Evolutionary conservation across 2,329 filamentous ascomycete genomes (phyloP), one percentile per base, ranked within the genome.

Genomic region (Pestalotiopsis sp.): DNA sequence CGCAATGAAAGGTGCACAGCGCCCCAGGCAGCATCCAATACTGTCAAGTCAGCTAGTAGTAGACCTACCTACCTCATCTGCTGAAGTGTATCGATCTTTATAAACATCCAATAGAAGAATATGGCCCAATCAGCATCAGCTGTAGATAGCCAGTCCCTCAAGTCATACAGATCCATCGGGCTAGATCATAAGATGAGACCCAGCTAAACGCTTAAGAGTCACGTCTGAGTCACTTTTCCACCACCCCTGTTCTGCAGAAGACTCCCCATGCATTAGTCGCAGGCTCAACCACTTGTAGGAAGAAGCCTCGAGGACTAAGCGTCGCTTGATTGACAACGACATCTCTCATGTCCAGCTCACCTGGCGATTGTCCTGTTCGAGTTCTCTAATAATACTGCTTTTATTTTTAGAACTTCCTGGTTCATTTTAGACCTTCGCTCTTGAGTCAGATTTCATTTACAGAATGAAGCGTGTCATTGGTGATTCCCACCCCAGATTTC

Each of bases 401-500:
- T 63, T 41, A 63, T 62, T 52, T 52, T 63, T 52, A 64, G 45
- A 36, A 58, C 31, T 38, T 60, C 57, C 65, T 62, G 52, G 49
- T 52, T 64, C 55, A 62, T 45, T 41, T 36, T 52, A 39, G 45
- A n/a, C 13, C 41, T 12, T 52, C 55, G 38, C 64, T 74, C 72
- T 73, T 66, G 65, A 70, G 72, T 65, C 64, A 72, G 71, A 63
- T 3, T 70, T 62, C 68, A 68, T 73, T 71, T 71, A 62, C 60
- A 62, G 36, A 62, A 23, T 25, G 60, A 62, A 41, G n/a, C 60
- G 36, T 62, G 36, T 1, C 14, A 62, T 74, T 73, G 69, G 67
- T 74, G 23, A 76, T 71, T 69, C 72, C 71, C 69, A 68, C 74
- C 70, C 72, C 68, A 71, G 62, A 76, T 71, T 74, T 71, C 74